phyloP scores from a whole-genome alignment of 805 yeast species.

The Metschnikowia continentalis region DNA sequence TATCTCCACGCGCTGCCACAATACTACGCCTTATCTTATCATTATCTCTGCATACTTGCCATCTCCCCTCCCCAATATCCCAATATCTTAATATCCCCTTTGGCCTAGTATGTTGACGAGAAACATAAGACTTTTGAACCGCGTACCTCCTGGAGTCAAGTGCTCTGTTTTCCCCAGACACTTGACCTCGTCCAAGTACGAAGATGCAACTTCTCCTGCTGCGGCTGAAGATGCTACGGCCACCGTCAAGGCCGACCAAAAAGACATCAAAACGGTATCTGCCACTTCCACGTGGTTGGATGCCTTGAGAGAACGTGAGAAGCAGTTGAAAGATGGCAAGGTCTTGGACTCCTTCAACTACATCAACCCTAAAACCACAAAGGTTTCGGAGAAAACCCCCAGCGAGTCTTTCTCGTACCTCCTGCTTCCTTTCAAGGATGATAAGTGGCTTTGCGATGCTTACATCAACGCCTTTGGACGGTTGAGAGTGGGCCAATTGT shows the following conservation, averaged over 20 bases:
- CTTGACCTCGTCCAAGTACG: conserved; percentile 5
- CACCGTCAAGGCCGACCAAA: conserved; percentile 59
- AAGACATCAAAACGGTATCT: conserved; percentile 45
- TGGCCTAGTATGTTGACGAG: neutral
- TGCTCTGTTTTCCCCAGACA: neutral
- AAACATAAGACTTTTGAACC: neutral
- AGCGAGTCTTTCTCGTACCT: conserved; percentile 71
- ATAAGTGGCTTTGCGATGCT: conserved; percentile 75
- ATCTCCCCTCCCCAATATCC: neutral
- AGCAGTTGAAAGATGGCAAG: conserved; percentile 69
- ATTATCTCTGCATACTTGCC: neutral
- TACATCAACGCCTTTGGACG: conserved; percentile 91
- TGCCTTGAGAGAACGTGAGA: conserved; percentile 70
- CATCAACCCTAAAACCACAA: conserved; percentile 66
- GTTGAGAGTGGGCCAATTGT: conserved; percentile 84
- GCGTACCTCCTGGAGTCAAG: neutral
- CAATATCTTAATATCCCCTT: too few relatives aligned
- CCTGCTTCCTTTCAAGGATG: conserved; percentile 78
- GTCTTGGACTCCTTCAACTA: conserved; percentile 66
- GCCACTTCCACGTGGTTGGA: conserved; percentile 77
- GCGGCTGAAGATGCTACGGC: conserved; percentile 73
- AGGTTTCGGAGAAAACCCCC: conserved; percentile 68
- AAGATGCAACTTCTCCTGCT: conserved; percentile 44
- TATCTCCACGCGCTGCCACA: neutral
- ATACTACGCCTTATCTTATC: neutral